Evolutionary conservation across 345 rosid genomes (phyloP).

Genomic region (Carallia pectinifolia): DNA sequence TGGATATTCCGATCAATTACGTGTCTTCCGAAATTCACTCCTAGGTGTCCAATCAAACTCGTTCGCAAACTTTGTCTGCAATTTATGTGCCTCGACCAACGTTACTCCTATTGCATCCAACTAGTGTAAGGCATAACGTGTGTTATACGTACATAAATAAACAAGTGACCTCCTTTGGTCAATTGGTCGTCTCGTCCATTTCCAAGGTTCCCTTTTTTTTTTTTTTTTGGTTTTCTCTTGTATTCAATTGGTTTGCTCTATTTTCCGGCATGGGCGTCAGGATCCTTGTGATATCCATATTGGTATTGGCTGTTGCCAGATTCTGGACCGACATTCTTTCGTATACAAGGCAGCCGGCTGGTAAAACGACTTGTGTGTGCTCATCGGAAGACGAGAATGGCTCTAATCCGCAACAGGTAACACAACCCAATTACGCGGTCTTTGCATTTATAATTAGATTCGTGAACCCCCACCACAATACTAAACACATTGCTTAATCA

Average conservation of each 20-base stretch:
- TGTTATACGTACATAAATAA: no score
- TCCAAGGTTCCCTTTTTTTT: no score
- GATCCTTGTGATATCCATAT: background rate
- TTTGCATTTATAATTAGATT: background rate
- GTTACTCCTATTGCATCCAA: no score
- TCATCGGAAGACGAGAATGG: slow-evolving; percentile 2
- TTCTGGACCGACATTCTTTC: background rate
- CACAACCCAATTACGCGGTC: background rate
- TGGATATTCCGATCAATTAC: no score
- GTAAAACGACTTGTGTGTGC: background rate
- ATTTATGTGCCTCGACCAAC: no score
- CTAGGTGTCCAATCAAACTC: no score
- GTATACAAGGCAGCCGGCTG: slow-evolving; percentile 8
- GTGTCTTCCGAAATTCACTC: no score
- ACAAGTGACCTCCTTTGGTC: no score
- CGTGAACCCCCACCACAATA: no score
- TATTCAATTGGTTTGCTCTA: background rate
- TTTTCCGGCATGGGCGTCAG: background rate
- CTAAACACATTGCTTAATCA: no score
- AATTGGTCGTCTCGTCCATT: background rate
- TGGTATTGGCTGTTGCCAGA: slow-evolving; percentile 4
- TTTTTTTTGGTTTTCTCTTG: background rate
- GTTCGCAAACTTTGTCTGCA: no score
- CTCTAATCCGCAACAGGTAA: slow-evolving; percentile 59
- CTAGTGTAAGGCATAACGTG: no score